A percentile compares a stretch with the other conserved stretches of the same genome.
Conservation (phyloP, 768 basidiomycete species). For the Trametes cingulata region DNA sequence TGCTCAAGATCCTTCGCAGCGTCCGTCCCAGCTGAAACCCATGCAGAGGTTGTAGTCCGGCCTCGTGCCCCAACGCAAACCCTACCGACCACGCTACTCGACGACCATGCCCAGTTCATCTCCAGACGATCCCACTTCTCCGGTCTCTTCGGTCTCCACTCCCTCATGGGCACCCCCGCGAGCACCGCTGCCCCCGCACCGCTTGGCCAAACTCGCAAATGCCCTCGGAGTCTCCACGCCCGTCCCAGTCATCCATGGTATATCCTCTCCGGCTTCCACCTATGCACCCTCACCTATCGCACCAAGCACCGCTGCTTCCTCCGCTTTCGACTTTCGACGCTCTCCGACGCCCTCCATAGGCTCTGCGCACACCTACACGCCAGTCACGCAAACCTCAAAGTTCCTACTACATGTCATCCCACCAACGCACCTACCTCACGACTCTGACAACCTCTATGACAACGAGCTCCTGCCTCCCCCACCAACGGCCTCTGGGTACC, state of each 20-base stretch:
- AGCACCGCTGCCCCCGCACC: constrained; percentile 70
- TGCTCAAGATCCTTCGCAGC: not conserved
- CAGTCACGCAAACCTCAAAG: constrained; percentile 52
- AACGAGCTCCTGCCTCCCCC: constrained; percentile 55
- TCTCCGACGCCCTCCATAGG: constrained; percentile 39
- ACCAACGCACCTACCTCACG: constrained; percentile 69
- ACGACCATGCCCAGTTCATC: constrained; percentile 29
- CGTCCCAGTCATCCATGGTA: constrained; percentile 48
- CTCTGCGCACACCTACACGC: constrained; percentile 37
- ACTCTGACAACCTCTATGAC: constrained; percentile 44
- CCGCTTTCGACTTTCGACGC: constrained; percentile 45
- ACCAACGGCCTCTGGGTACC: constrained; percentile 68
- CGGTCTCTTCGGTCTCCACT: constrained; percentile 13
- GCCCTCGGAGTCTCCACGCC: constrained; percentile 82
- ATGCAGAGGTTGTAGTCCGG: constrained; percentile 8
- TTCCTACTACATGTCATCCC: constrained; percentile 86
- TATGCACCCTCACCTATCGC: constrained; percentile 19
- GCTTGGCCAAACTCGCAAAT: constrained; percentile 82
- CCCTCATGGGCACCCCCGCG: constrained; percentile 64
- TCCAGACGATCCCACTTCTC: constrained; percentile 22
- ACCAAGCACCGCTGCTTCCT: constrained; percentile 20
- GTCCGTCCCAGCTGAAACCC: not conserved
- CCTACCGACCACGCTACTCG: constrained; percentile 11
- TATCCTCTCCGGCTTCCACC: constrained; percentile 16
- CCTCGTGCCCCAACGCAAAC: not conserved